These are phyloP conservation scores for Scutellaria baicalensis DNA, from an alignment of 257 asterid genomes.

Conservation along the genomic window DNA sequence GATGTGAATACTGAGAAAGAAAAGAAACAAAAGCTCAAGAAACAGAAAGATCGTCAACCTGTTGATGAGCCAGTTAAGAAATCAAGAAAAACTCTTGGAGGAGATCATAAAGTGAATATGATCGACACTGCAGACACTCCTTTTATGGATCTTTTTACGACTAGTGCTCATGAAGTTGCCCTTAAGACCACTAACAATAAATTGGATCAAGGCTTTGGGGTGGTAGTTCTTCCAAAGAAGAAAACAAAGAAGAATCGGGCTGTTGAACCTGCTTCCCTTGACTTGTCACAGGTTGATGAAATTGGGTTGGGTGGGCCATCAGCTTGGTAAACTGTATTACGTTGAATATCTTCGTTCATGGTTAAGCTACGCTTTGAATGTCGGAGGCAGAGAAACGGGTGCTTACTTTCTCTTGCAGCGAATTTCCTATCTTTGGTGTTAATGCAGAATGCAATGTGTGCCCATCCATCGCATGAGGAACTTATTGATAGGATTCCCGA, in stretches of 20 bases:
- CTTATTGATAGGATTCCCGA: too few relatives aligned
- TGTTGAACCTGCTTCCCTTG: constrained; percentile 29
- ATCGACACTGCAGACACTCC: constrained; percentile 63
- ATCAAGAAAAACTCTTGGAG: constrained; percentile 26
- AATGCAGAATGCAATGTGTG: too few relatives aligned
- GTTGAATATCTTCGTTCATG: background rate
- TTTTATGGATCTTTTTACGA: constrained; percentile 40
- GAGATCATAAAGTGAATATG: constrained; percentile 18
- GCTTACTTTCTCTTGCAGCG: too few relatives aligned
- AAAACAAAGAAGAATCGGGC: constrained; percentile 31
- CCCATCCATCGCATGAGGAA: too few relatives aligned
- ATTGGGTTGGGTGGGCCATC: constrained; percentile 84
- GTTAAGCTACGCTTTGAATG: background rate
- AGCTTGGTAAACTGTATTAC: constrained; percentile 46
- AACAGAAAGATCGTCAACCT: constrained; percentile 20
- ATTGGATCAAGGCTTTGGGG: constrained; percentile 16
- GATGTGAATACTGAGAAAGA: constrained; percentile 7
- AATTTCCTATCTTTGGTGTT: too few relatives aligned
- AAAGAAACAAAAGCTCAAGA: constrained; percentile 36
- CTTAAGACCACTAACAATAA: constrained; percentile 2
- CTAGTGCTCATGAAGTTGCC: constrained; percentile 12
- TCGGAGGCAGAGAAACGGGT: background rate
- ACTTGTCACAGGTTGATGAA: constrained; percentile 34
- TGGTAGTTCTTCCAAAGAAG: constrained; percentile 35
- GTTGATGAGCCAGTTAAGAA: constrained; percentile 24